Conservation (phyloP, 805 yeast species). For the Wickerhamomyces tratensis region DNA sequence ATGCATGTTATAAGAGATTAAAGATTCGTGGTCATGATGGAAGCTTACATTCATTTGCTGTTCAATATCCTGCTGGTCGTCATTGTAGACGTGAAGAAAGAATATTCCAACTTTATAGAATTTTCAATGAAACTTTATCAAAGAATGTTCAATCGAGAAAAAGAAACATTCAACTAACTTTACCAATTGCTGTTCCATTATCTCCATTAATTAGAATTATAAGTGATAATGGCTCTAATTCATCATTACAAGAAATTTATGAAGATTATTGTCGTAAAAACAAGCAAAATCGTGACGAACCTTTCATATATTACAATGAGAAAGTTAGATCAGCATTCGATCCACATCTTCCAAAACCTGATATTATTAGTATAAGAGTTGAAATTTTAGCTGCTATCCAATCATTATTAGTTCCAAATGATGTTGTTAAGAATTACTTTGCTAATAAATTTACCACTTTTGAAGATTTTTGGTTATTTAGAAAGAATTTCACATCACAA, state of each 20-base stretch:
- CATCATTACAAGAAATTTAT: conserved; percentile 71
- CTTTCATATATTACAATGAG: conserved; percentile 76
- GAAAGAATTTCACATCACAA: conserved; percentile 90
- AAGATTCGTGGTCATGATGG: conserved; percentile 94
- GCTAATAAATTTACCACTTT: conserved; percentile 58
- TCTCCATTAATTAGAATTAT: conserved; percentile 91
- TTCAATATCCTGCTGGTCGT: conserved; percentile 96
- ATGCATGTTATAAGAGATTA: conserved; percentile 81
- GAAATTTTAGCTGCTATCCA: conserved; percentile 90
- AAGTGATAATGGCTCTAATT: conserved; percentile 69
- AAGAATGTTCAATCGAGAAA: conserved; percentile 83
- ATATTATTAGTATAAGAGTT: conserved; percentile 75
- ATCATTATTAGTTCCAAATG: conserved; percentile 74
- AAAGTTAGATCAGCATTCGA: conserved; percentile 89
- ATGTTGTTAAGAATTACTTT: conserved; percentile 74
- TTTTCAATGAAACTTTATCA: conserved; percentile 72
- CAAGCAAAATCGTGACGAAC: conserved; percentile 77
- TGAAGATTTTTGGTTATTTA: conserved; percentile 95
- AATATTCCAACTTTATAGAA: conserved; percentile 82
- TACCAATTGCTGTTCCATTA: conserved; percentile 88
- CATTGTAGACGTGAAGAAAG: conserved; percentile 96
- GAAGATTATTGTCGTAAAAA: conserved; percentile 75
- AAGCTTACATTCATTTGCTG: conserved; percentile 82
- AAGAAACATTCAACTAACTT: conserved; percentile 72
- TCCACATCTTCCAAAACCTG: conserved; percentile 90